A percentile compares a stretch with the other conserved stretches of the same genome.
Conservation (phyloP, 768 basidiomycete species). For the Agrocybe pediades region DNA sequence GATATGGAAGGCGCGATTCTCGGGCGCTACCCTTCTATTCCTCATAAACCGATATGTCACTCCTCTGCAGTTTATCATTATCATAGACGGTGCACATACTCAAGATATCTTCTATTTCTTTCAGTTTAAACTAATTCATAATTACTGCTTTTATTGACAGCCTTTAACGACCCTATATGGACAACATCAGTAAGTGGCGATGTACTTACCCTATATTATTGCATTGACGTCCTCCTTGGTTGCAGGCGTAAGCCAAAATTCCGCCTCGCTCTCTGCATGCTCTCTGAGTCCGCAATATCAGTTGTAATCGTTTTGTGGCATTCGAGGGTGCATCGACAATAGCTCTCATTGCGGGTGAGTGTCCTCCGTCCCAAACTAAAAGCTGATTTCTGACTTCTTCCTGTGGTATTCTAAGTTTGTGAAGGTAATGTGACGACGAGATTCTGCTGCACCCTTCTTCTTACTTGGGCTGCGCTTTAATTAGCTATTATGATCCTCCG, state of each 20-base stretch:
- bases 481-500: slow-evolving; percentile 34
- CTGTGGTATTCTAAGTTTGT: background rate
- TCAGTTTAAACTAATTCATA: background rate
- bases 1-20: slow-evolving; percentile 28
- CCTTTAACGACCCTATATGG: slow-evolving; percentile 18
- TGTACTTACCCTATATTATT: background rate
- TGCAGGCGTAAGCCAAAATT: background rate
- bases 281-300: background rate
- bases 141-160: background rate
- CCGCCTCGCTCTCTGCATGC: background rate
- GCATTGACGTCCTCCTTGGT: too few relatives aligned
- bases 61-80: slow-evolving; percentile 25
- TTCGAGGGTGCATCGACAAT: slow-evolving; percentile 31
- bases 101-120: background rate
- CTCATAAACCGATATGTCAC: slow-evolving; percentile 31
- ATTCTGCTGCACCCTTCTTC: background rate
- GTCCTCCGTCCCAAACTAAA: slow-evolving; percentile 1
- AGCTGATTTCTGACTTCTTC: background rate
- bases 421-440: too few relatives aligned
- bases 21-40: slow-evolving; percentile 28
- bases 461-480: slow-evolving; percentile 5
- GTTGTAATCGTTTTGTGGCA: slow-evolving; percentile 26
- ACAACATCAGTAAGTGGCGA: slow-evolving; percentile 7
- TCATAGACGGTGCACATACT: slow-evolving; percentile 11
- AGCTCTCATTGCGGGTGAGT: slow-evolving; percentile 25